These are phyloP conservation scores for Leccinum ochraceum DNA, from an alignment of 768 basidiomycete genomes.

Conservation along the genomic window DNA sequence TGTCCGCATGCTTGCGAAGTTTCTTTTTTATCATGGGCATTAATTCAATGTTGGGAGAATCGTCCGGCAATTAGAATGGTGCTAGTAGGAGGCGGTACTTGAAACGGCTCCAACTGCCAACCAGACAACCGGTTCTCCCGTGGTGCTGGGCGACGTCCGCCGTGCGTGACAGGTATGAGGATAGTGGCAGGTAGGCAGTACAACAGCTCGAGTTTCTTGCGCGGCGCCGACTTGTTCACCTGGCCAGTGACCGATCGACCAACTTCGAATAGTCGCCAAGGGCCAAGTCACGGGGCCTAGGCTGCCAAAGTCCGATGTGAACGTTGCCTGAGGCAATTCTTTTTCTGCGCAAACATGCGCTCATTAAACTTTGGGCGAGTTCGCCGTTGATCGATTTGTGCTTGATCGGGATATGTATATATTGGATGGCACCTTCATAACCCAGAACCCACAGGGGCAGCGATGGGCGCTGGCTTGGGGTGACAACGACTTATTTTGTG, in stretches of 20 bases:
- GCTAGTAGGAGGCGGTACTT: neutral
- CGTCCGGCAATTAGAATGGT: neutral
- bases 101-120: neutral
- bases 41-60: neutral
- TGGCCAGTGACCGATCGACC: no score
- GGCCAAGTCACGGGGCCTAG: neutral
- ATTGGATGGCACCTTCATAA: neutral
- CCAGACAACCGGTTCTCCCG: neutral
- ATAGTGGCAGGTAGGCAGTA: neutral
- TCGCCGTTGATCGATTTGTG: neutral
- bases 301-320: neutral
- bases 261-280: neutral
- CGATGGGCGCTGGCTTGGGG: neutral
- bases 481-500: neutral
- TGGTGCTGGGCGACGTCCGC: neutral
- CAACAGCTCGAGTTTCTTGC: neutral
- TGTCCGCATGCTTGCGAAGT: neutral
- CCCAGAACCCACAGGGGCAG: neutral
- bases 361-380: neutral
- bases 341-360: neutral
- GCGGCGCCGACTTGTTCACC: neutral
- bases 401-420: neutral
- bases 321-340: neutral
- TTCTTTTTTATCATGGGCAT: neutral
- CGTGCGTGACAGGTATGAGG: neutral